Evolutionary conservation across 192 early-diverging fungal genomes (phyloP).

Genomic region (Cladochytrium replicatum): DNA sequence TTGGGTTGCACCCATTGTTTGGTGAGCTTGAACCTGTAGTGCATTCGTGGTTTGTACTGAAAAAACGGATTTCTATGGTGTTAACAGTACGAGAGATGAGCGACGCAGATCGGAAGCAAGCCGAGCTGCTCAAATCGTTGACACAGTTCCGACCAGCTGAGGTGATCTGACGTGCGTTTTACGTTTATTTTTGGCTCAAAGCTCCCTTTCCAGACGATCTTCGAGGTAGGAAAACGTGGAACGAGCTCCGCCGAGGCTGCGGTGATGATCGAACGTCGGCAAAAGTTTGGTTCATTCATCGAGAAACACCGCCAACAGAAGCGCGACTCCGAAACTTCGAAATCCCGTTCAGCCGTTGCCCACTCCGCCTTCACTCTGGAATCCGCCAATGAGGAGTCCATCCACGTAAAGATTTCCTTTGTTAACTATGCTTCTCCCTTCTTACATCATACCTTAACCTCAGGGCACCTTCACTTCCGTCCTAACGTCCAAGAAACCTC

Average conservation of each 20-base stretch:
- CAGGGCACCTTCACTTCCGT: too few relatives aligned
- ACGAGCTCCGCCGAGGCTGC: constrained; percentile 55
- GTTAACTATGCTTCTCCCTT: too few relatives aligned
- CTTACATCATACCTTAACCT: too few relatives aligned
- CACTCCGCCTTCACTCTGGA: too few relatives aligned
- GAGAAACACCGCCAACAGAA: constrained; percentile 45
- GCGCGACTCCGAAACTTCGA: constrained; percentile 34
- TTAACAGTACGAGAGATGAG: constrained; percentile 28
- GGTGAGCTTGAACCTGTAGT: neutral
- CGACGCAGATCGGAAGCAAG: constrained; percentile 49
- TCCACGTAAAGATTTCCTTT: too few relatives aligned
- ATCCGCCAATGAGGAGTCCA: too few relatives aligned
- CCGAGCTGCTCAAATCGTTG: constrained; percentile 61
- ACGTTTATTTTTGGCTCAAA: neutral
- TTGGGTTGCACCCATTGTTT: constrained; percentile 77
- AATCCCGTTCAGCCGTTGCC: too few relatives aligned
- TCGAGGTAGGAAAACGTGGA: constrained; percentile 85
- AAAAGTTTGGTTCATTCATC: constrained; percentile 32
- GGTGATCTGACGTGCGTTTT: constrained; percentile 6
- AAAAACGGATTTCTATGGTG: neutral
- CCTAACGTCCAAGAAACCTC: constrained; percentile 19
- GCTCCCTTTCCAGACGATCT: constrained; percentile 59
- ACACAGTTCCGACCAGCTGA: constrained; percentile 76
- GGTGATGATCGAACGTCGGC: constrained; percentile 36
- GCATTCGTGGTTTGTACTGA: constrained; percentile 12